These are phyloP conservation scores for Colletotrichum tabaci DNA, from an alignment of 2,329 filamentous ascomycete species.

Conservation along the genomic window DNA sequence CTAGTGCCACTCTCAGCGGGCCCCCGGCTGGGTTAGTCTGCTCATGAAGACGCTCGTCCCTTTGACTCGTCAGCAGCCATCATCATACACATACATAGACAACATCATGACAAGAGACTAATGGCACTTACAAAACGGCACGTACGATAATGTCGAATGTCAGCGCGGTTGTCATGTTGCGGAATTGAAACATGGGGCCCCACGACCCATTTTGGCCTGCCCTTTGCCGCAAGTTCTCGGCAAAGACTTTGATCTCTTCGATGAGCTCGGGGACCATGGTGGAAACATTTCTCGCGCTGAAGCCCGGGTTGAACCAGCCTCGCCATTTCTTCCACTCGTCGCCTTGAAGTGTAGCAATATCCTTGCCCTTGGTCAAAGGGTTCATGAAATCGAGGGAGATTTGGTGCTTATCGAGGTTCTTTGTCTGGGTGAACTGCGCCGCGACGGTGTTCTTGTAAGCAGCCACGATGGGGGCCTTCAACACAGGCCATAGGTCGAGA, in stretches of 20 bases:
- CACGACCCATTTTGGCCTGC: constrained; percentile 17
- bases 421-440: constrained; percentile 41
- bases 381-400: constrained; percentile 30
- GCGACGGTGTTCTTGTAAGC: constrained; percentile 40
- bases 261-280: constrained; percentile 27
- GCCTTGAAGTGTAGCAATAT: constrained; percentile 23
- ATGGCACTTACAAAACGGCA: constrained; percentile 43
- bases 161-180: constrained; percentile 36
- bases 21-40: constrained; percentile 44
- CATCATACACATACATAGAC: no score
- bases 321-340: constrained; percentile 47
- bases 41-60: constrained; percentile 50
- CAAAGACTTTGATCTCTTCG: constrained; percentile 24
- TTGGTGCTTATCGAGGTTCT: constrained; percentile 35
- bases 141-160: constrained; percentile 50
- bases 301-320: constrained; percentile 53
- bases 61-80: constrained; percentile 39
- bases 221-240: constrained; percentile 5
- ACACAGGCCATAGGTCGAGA: constrained; percentile 45
- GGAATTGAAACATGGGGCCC: constrained; percentile 33
- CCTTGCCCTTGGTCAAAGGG: constrained; percentile 20
- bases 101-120: no score
- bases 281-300: constrained; percentile 40
- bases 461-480: constrained; percentile 32
- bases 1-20: constrained; percentile 22